Base-by-base conservation (phyloP, 192 early-diverging fungal species). In the Phycomyces nitens region DNA sequence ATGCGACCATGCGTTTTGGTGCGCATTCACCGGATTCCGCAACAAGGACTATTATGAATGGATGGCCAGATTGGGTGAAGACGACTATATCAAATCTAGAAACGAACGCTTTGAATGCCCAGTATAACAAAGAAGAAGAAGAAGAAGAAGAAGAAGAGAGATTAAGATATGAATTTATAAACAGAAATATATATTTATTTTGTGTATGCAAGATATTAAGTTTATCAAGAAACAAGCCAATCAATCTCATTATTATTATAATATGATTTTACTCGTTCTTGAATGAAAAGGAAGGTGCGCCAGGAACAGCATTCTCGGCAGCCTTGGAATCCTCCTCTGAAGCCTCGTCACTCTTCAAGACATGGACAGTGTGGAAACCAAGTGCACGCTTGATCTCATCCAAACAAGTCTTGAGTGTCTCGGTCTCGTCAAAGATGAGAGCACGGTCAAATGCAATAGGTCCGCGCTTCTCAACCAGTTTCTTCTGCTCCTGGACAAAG, bases 401-500 rank as follows among this genome's bases (percentile, higher is more conserved):
- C 3, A 70, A 56, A 18, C 76, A 53, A 27, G 74, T 73, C 20
- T 70, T 23, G 21, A 97, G 76, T 34, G 87, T 78, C n/a, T 88
- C 84, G 29, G 73, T 23, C 76, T 99, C 97, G 59, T 93, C 77
- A 71, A 97, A 99, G 27, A 69, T 60, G 53, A 97, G 82, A 4
- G 89, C 73, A 62, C 93, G 86, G 66, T 93, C 84, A 69, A 99
- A 93, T 6, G 88, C 94, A 9, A 73, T 55, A 5, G 79, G 58
- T 6, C 95, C 94, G 3, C 74, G 60, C 21, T 68, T 75, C 38
- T 81, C 84, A 14, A 95, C 87, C 47, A 78, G 82, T 75, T 93
- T 95, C 87, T 76, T 76, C 59, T 71, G 68, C 47, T 89, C 84
- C 54, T 94, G 86, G 53, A 94, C 83, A 79, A 99, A 99, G 16